Base-by-base conservation (phyloP, 2,329 filamentous ascomycete species). In the Exserohilum turcica region DNA sequence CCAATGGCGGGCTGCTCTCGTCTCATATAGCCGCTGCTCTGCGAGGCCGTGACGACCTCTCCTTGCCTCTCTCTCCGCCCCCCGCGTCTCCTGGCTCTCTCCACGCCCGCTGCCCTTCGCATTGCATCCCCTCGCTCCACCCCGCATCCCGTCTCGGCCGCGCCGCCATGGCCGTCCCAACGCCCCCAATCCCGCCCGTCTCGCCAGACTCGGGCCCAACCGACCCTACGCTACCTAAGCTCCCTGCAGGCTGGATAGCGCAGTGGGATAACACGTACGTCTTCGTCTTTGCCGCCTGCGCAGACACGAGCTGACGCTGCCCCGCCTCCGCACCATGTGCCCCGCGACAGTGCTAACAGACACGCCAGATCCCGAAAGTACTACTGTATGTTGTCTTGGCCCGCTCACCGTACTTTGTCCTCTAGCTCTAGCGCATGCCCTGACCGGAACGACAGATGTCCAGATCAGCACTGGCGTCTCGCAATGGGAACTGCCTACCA, bases 401-500 rank as follows among this genome's bases (percentile, higher is more conserved):
- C 12, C 24, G n/a, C 38, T 10, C 49, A 28, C 32, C 15, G 16
- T 29, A 4, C 12, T 16, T 31, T 7, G n/a, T 9, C 6, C 19
- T 13, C 9, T 5, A 37, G n/a, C 10, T 1, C 19, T 28, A 9
- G 40, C 27, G 31, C 21, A 27, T n/a, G 13, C 16, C 36, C 43
- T 58, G 27, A 52, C 36, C 3, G 43, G 6, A 2, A 19, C 27
- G 12, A 24, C 36, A 72, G 69, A 84, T 71, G 87, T 90, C 44
- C 86, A 90, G 73, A 82, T 90, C 48, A 86, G 85, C 47, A 90
- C 87, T 6, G 87, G 87, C 42, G 80, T 84, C 32, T 89, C 87
- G 58, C 87, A 90, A 74, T 90, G 88, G 87, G 87, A 90, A n/a
- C 81, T 83, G 28, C 87, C 87, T 28, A 89, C 84, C 12, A 79